Conservation (phyloP, 208 protist species). For the Porcisia deanei region DNA sequence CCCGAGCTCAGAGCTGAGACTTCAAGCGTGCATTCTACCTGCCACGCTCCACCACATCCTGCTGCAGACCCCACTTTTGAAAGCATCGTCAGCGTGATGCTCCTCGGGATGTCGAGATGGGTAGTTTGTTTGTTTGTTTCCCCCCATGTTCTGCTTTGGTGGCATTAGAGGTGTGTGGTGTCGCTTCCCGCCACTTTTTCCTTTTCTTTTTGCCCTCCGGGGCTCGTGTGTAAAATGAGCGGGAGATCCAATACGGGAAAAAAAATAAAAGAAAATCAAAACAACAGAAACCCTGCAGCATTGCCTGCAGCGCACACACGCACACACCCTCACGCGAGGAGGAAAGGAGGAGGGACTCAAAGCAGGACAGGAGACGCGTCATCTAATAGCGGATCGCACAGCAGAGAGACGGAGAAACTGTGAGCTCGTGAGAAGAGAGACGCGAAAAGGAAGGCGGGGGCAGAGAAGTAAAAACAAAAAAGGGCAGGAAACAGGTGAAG, state of each 20-base stretch:
- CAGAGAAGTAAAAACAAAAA: not conserved
- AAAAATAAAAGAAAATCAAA: conserved; percentile 13
- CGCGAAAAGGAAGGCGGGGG: too few species aligned
- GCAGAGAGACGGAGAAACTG: not conserved
- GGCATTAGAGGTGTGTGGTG: too few species aligned
- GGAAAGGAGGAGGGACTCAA: not conserved
- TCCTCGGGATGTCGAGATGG: too few species aligned
- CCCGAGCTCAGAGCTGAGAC: not conserved
- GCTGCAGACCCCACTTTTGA: not conserved
- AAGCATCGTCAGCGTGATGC: not conserved
- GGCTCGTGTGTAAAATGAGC: not conserved
- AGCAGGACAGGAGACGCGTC: not conserved
- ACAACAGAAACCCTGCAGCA: not conserved
- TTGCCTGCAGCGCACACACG: too few species aligned
- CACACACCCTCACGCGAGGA: not conserved
- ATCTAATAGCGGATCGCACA: not conserved
- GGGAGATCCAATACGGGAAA: conserved; percentile 3
- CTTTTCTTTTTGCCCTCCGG: too few species aligned
- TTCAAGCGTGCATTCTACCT: not conserved
- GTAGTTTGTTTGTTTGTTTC: too few species aligned
- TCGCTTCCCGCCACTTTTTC: too few species aligned
- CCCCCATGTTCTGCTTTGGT: too few species aligned
- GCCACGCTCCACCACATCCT: not conserved
- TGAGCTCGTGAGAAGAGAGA: not conserved
- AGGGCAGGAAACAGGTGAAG: not conserved